phyloP scores from a whole-genome alignment of 1,139 yeast species.

The Kazachstania sp. region DNA sequence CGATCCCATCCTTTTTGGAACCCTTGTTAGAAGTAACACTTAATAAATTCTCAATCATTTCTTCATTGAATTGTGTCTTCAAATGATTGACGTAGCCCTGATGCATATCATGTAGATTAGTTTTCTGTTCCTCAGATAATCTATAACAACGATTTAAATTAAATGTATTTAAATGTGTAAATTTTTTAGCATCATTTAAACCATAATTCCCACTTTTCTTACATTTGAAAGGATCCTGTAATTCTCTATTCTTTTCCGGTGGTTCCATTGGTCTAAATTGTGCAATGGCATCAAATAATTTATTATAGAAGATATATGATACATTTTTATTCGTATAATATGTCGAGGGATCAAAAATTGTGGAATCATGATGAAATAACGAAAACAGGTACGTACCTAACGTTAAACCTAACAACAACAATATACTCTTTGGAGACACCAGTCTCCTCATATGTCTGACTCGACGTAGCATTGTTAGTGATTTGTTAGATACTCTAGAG shows the following conservation, averaged over 20 bases:
- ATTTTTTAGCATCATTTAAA: conserved; percentile 6
- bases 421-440: neutral
- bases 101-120: conserved; percentile 46
- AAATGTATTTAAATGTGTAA: conserved; percentile 11
- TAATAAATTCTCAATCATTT: neutral
- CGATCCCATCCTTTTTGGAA: conserved; percentile 46
- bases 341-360: neutral
- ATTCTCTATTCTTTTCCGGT: conserved; percentile 3
- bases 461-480: too few relatives aligned
- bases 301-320: conserved; percentile 2
- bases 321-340: neutral
- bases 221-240: conserved; percentile 3
- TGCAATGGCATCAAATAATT: conserved; percentile 5
- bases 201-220: conserved; percentile 11
- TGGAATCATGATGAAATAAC: neutral
- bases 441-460: too few relatives aligned
- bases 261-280: conserved; percentile 9
- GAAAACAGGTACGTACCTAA: neutral
- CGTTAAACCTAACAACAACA: neutral
- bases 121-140: conserved; percentile 40
- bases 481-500: too few relatives aligned
- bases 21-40: conserved; percentile 8
- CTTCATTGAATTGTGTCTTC: conserved; percentile 20
- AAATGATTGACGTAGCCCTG: conserved; percentile 36
- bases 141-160: conserved; percentile 25